Evolutionary conservation across 768 basidiomycete species (phyloP), one percentile per base, ranked within the genome.

Genomic region (Lentinula guzmanii): DNA sequence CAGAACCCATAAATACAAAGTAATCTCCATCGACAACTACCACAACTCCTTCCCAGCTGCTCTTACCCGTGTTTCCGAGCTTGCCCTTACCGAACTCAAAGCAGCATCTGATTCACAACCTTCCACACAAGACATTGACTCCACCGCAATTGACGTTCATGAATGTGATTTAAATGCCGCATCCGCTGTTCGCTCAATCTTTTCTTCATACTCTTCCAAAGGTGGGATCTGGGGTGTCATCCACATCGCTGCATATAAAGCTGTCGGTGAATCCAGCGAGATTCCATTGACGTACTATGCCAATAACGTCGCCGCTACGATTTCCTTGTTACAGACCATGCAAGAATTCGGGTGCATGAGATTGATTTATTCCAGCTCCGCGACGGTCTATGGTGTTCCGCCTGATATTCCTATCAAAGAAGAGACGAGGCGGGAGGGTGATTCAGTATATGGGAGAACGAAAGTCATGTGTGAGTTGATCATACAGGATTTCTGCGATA

Each of bases 381-480:
- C 97, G 7, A 98, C 97, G n/a, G 97, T 99, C 24, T 99, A 99
- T 70, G 97, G 97, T 58, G 94, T 86, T 4, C 97, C 97, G 9
- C 89, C 91, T 18, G 78, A 77, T 52, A 90, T 98, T 50, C 97
- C 97, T 57, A 98, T 98, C 66, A 93, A 95, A 15, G 97, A 99
- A 75, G 83, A 87, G 3, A 95, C 93, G 4, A 86, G 90, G n/a
- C 75, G 98, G 62, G 76, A 90, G 70, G 92, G 95, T 0, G 88
- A 95, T 71, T 95, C 93, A 68, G 91, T 91, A 33, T 99, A 99
- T 69, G 97, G 95, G 33, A 89, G 89, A 71, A 96, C 93, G 18
- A 99, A 99, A 74, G 85, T 93, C 58, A 92, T 98, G 90, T 85
- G 83, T 53, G 97, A 99, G 75, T 86, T 83, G 51, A 85, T 98